These are phyloP conservation scores for Aurantiochytrium sp. DNA, from an alignment of 108 stramenopile genomes.

Conservation along the genomic window DNA sequence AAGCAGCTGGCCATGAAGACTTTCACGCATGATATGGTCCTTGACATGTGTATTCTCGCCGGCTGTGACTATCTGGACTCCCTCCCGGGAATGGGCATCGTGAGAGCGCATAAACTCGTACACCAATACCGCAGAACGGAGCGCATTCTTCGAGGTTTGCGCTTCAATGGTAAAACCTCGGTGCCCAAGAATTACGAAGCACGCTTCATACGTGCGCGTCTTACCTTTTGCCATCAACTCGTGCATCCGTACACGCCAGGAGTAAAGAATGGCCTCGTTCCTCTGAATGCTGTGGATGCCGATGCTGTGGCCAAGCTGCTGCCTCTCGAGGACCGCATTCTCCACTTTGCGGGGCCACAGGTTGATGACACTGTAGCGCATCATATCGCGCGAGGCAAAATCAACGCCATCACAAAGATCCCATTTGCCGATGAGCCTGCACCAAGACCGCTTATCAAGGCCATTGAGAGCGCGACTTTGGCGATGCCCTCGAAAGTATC, in stretches of 20 bases:
- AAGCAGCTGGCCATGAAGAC: background rate
- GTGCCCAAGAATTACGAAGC: conserved; percentile 62
- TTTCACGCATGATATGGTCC: conserved; percentile 77
- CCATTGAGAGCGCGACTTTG: too few species aligned
- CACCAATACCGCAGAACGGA: conserved; percentile 52
- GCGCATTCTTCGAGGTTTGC: conserved; percentile 52
- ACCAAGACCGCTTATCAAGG: too few species aligned
- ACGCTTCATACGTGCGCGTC: conserved; percentile 63
- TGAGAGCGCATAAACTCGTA: conserved; percentile 66
- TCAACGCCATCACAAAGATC: too few species aligned
- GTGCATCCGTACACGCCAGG: conserved; percentile 23
- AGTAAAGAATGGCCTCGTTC: too few species aligned
- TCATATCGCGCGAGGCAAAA: too few species aligned
- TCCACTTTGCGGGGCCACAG: too few species aligned
- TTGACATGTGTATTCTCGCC: conserved; percentile 74
- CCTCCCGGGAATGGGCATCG: conserved; percentile 73
- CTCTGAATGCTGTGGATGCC: too few species aligned
- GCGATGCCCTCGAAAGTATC: too few species aligned
- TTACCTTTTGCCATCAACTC: conserved; percentile 78
- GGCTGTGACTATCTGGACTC: conserved; percentile 88
- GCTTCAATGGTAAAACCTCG: background rate
- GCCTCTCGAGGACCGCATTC: too few species aligned
- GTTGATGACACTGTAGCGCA: too few species aligned
- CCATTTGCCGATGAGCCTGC: too few species aligned
- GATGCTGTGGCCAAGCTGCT: too few species aligned